These are phyloP conservation scores for Aspergillus sp. DNA, from an alignment of 2,329 filamentous ascomycete species.

Conservation along the genomic window DNA sequence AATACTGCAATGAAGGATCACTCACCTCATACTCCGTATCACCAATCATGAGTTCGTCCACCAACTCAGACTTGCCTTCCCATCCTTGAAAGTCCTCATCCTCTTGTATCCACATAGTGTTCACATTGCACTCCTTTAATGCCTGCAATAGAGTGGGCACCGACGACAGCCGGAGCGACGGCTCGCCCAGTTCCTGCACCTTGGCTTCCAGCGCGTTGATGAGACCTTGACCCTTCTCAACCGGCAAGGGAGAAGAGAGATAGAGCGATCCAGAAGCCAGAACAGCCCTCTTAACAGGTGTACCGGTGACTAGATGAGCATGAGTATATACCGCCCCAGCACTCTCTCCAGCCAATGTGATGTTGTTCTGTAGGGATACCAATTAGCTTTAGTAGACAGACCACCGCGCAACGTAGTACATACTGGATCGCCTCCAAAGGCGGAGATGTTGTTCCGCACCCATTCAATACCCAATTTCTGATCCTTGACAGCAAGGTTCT, in stretches of 20 bases:
- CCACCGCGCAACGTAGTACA: slow-evolving; percentile 6
- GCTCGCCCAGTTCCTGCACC: slow-evolving; percentile 27
- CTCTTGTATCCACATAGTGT: slow-evolving; percentile 47
- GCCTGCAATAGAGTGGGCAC: slow-evolving; percentile 37
- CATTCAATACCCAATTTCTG: slow-evolving; percentile 41
- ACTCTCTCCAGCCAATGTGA: slow-evolving; percentile 51
- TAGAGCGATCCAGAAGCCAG: slow-evolving; percentile 48
- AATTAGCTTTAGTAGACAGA: not conserved
- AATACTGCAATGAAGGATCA: not conserved
- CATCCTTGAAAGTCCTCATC: slow-evolving; percentile 41
- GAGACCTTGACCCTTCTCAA: slow-evolving; percentile 33
- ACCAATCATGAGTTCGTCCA: slow-evolving; percentile 44
- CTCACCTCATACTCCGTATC: slow-evolving; percentile 48
- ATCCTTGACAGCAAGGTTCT: slow-evolving; percentile 44
- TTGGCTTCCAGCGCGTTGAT: slow-evolving; percentile 33
- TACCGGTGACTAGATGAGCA: slow-evolving; percentile 42
- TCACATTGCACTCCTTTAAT: slow-evolving; percentile 39
- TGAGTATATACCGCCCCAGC: slow-evolving; percentile 51
- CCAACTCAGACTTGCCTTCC: slow-evolving; percentile 36
- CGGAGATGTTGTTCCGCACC: slow-evolving; percentile 42
- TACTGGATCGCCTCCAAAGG: slow-evolving; percentile 45
- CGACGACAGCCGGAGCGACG: slow-evolving; percentile 34
- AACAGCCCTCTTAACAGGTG: slow-evolving; percentile 37
- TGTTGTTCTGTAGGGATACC: slow-evolving; percentile 29
- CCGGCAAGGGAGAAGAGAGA: slow-evolving; percentile 46